These are phyloP conservation scores for Pleurotus tuoliensis DNA, from an alignment of 768 basidiomycete genomes.

Conservation along the genomic window DNA sequence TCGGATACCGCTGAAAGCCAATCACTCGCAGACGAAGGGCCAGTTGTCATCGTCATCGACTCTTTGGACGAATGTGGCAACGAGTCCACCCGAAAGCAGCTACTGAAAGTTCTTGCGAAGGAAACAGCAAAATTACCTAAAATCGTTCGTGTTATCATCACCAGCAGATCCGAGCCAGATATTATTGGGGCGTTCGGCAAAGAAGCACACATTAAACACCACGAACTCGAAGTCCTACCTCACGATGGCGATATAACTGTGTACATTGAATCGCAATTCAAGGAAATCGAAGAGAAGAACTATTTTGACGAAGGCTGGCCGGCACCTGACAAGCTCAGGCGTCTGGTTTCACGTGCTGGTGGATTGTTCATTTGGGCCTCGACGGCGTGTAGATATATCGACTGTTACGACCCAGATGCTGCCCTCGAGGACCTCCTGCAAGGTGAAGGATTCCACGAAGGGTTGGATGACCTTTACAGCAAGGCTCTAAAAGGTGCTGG, in stretches of 20 bases:
- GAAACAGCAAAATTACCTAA: constrained; percentile 11
- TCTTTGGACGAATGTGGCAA: constrained; percentile 22
- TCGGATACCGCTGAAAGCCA: neutral
- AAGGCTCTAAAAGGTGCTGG: constrained; percentile 4
- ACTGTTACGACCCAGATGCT: constrained; percentile 9
- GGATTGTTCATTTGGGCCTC: constrained; percentile 23
- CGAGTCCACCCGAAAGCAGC: neutral
- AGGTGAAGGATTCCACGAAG: constrained; percentile 2
- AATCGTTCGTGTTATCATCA: constrained; percentile 16
- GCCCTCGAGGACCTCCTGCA: constrained; percentile 2
- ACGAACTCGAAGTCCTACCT: neutral
- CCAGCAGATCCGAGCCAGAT: constrained; percentile 15
- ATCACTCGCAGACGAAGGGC: constrained; percentile 1
- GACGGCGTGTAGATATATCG: constrained; percentile 17
- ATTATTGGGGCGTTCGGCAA: constrained; percentile 8
- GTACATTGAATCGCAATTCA: constrained; percentile 4
- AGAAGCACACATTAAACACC: neutral
- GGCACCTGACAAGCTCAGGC: constrained; percentile 5
- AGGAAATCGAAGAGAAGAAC: neutral
- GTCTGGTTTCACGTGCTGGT: constrained; percentile 6
- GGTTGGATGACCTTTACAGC: constrained; percentile 7
- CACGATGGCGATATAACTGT: constrained; percentile 7
- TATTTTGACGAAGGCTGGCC: constrained; percentile 13
- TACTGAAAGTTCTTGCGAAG: constrained; percentile 11
- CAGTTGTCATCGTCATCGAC: constrained; percentile 18